Evolutionary conservation across 768 basidiomycete genomes (phyloP), one percentile per base, ranked within the genome.

Genomic region (Amanita pseudoporphyria): DNA sequence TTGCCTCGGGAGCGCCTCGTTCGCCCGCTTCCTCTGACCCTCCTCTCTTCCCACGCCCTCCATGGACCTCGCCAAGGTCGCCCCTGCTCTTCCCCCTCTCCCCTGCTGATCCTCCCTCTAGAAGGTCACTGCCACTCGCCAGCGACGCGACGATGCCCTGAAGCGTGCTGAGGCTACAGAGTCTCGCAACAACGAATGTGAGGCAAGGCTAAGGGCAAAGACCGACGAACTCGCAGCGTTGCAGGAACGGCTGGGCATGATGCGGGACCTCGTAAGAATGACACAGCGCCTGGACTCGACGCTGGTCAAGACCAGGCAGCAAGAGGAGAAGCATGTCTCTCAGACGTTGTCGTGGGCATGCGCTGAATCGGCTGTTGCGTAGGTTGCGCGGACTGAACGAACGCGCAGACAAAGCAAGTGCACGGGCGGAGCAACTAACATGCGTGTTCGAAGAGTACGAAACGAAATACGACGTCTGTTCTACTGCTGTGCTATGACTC

Each of bases 111-210:
- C 10, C 26, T 18, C 13, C 6, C 26, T 12, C 12, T 22, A 52
- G 26, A 37, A 39, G 7, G 10, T 52, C 44, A 36, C 51, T 18
- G 30, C 35, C 16, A 14, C 31, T 9, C 24, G 42, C n/a, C 9
- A 45, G 5, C 51, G 32, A 19, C 56, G 57, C 9, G 61, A 64
- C 5, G 57, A 52, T 31, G 62, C 62, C 10, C 54, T 54, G 9
- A 53, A 50, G 46, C 60, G 67, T 30, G 56, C 55, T 49, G 55
- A 53, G 36, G 62, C 58, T 16, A 62, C 66, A 39, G 64, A 69
- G 53, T 46, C 47, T 42, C 52, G 52, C 9, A 48, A 44, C 16
- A 55, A 56, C 30, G 49, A 49, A 38, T 44, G 59, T 22, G 53
- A 62, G 33, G 35, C 48, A 7, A 31, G 43, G 10, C 31, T 65